Percentiles rank a stretch among this genome's conserved stretches.
phyloP scores from a whole-genome alignment of 441 rosid genomes.

The Populus tomentosa region DNA sequence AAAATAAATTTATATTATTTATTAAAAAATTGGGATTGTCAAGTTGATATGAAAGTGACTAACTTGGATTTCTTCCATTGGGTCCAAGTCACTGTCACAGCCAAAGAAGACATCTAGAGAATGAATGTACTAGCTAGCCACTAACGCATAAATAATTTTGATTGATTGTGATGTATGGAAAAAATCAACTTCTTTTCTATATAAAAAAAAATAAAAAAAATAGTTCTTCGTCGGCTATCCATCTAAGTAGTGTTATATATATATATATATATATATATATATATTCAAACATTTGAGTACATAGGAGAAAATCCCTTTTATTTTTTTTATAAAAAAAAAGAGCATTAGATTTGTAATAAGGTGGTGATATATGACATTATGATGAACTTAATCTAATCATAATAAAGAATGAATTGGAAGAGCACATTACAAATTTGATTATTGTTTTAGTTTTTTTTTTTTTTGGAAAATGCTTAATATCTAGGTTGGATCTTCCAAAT shows the following conservation, averaged over 20 bases:
- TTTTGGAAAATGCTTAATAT: background rate
- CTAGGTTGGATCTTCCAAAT: too few species aligned
- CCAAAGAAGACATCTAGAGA: constrained; percentile 6
- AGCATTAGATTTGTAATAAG: background rate
- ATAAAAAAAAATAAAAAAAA: too few species aligned
- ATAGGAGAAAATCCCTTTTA: too few species aligned
- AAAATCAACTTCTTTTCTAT: background rate
- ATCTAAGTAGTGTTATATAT: too few species aligned
- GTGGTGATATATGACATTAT: background rate
- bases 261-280: too few species aligned
- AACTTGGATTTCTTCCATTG: background rate
- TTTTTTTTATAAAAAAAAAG: too few species aligned
- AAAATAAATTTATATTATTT: too few species aligned
- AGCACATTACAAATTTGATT: too few species aligned
- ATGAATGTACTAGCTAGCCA: background rate
- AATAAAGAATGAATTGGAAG: background rate
- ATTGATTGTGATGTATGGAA: background rate
- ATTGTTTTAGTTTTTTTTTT: too few species aligned
- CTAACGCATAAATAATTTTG: too few species aligned
- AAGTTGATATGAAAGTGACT: constrained; percentile 20
- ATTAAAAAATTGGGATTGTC: background rate
- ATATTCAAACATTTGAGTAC: too few species aligned
- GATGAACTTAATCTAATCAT: background rate
- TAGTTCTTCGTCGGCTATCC: too few species aligned
- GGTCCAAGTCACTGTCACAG: background rate